A percentile compares a stretch with the other conserved stretches of the same genome.
phyloP scores from a whole-genome alignment of 2,329 filamentous ascomycete species.

The Ceratocystis colombiana region DNA sequence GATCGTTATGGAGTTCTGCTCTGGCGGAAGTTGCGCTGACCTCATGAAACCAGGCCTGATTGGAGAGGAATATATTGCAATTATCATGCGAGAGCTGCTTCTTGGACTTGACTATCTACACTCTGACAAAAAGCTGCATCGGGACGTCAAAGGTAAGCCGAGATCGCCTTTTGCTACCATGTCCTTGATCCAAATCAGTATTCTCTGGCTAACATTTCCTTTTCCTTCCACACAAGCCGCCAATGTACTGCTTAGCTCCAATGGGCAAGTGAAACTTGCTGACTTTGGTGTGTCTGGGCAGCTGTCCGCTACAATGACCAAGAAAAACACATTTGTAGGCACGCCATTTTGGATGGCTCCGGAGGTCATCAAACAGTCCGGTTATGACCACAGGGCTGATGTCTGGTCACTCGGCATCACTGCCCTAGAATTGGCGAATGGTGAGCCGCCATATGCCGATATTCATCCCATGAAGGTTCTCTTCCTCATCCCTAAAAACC shows the following conservation, averaged over 20 bases:
- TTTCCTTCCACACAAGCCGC: slow-evolving; percentile 50
- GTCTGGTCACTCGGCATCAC: slow-evolving; percentile 97
- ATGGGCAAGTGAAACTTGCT: slow-evolving; percentile 90
- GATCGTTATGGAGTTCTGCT: slow-evolving; percentile 99
- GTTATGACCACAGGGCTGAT: slow-evolving; percentile 95
- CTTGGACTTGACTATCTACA: slow-evolving; percentile 88
- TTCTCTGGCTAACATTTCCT: slow-evolving; percentile 17
- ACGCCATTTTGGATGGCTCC: slow-evolving; percentile 99
- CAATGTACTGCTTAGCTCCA: slow-evolving; percentile 79
- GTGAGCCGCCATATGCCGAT: slow-evolving; percentile 88
- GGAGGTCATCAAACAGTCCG: slow-evolving; percentile 96
- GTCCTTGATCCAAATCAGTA: background rate
- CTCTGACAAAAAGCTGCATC: slow-evolving; percentile 87
- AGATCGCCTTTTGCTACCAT: background rate
- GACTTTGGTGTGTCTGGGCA: slow-evolving; percentile 97
- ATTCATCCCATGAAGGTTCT: slow-evolving; percentile 98
- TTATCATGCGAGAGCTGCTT: slow-evolving; percentile 82
- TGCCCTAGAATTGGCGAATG: slow-evolving; percentile 79
- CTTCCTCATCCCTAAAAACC: slow-evolving; percentile 91
- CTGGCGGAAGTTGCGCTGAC: slow-evolving; percentile 90
- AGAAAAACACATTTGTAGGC: slow-evolving; percentile 98
- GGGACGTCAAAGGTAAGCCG: slow-evolving; percentile 77
- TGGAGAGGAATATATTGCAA: slow-evolving; percentile 90
- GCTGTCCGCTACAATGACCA: slow-evolving; percentile 94
- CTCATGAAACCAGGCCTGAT: slow-evolving; percentile 89